Evolutionary conservation across 2,329 filamentous ascomycete genomes (phyloP), one percentile per base, ranked within the genome.

Genomic region (Fusarium nisikadoi): DNA sequence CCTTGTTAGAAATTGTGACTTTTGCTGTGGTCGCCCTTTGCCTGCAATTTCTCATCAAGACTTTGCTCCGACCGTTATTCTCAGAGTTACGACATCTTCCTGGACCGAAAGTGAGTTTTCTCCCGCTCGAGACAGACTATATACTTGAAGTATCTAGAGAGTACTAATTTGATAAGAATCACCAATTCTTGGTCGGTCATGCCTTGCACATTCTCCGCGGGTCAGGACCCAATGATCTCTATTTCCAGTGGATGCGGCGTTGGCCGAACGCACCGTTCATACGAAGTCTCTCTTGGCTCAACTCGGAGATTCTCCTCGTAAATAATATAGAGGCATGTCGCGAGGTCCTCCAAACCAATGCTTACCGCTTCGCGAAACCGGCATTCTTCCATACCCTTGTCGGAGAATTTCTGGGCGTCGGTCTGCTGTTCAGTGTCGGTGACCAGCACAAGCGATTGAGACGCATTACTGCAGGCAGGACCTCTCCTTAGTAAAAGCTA

Each of bases 231-330:
- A 68, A 71, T 20, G 68, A 71, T 5, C 12, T 71, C 0, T 71
- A 68, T 17, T 31, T 71, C 8, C 31, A 58, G 8, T 72, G 70
- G 70, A 62, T 49, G 61, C 65, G 61, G 9, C 43, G 39, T n/a
- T 73, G 61, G 70, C 70, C 70, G 2, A 46, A 43, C 11, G 57
- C 56, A 6, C 61, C 70, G 1, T 72, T 73, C 17, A 62, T 72
- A 29, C 29, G 65, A 12, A 54, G 35, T 42, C 33, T 70, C 1
- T 66, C 70, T 1, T 72, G 70, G 65, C 25, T 72, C 2, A 73
- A 72, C 14, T 52, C 56, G 1, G 65, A 72, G 8, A 19, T 72
- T 2, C 33, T 72, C 2, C 35, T 73, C 3, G 70, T 72, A 1
- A 72, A 72, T 12, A 70, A 42, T 11, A 17, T 67, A 8, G 61